Percentiles rank a stretch among this genome's conserved stretches.
These are phyloP conservation scores for Trichoderma gracile DNA, from an alignment of 2,329 filamentous ascomycete species.

Conservation along the genomic window DNA sequence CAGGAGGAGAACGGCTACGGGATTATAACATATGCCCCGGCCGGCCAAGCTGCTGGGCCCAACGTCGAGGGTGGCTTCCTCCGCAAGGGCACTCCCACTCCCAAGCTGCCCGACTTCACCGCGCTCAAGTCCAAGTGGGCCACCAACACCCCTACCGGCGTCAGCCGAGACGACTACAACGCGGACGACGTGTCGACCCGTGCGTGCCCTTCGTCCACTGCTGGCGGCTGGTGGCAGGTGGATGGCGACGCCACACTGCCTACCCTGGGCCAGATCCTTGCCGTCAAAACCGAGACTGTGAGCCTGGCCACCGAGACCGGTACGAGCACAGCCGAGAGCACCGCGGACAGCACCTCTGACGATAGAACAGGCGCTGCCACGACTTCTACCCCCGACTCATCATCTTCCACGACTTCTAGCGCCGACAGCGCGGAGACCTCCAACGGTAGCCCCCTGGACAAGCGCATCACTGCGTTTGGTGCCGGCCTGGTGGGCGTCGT, in stretches of 20 bases:
- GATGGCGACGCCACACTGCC: constrained; percentile 70
- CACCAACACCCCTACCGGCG: constrained; percentile 67
- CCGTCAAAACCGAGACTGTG: background rate
- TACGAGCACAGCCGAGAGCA: background rate
- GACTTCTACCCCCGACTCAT: background rate
- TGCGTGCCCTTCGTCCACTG: constrained; percentile 69
- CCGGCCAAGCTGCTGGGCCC: constrained; percentile 56
- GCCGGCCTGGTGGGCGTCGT: constrained; percentile 26
- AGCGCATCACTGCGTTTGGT: constrained; percentile 26
- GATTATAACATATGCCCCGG: constrained; percentile 71
- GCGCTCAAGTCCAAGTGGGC: constrained; percentile 79
- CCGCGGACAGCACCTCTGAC: background rate
- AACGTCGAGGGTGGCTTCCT: constrained; percentile 65
- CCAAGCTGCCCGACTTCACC: constrained; percentile 72
- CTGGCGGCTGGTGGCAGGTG: constrained; percentile 77
- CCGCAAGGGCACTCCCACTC: constrained; percentile 70
- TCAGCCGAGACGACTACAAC: constrained; percentile 66
- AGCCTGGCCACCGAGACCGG: constrained; percentile 9
- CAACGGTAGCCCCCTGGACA: constrained; percentile 27
- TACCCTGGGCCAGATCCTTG: constrained; percentile 58
- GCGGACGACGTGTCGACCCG: constrained; percentile 61
- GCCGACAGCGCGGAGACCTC: constrained; percentile 6
- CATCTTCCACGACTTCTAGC: background rate
- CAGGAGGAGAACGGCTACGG: constrained; percentile 82
- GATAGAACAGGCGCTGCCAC: background rate